Evolutionary conservation across 225 moss, liverwort and hornwort genomes (phyloP).

Genomic region (Marchantia polymorpha): DNA sequence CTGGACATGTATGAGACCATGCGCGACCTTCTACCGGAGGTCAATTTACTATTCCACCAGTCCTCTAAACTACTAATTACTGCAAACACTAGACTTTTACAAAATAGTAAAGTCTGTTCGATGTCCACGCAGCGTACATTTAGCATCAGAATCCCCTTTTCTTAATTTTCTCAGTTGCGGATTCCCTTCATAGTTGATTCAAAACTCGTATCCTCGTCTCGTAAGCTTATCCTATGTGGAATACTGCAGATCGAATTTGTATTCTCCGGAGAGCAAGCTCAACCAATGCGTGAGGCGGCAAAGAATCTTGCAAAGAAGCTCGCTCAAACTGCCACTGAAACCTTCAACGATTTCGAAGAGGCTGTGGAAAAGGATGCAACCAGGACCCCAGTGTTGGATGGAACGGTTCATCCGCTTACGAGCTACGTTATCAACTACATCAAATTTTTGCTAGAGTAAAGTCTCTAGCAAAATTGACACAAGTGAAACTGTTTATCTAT

Average conservation of each 20-base stretch:
- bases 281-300: conserved; percentile 56
- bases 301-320: conserved; percentile 56
- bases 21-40: conserved; percentile 74
- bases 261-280: conserved; percentile 63
- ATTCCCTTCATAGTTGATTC: neutral
- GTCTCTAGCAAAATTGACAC: conserved; percentile 14
- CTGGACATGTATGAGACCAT: conserved; percentile 88
- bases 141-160: neutral
- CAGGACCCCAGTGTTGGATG: conserved; percentile 77
- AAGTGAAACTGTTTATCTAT: neutral
- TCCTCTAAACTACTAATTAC: neutral
- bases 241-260: conserved; percentile 57
- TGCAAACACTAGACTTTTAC: neutral
- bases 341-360: conserved; percentile 75
- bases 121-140: neutral
- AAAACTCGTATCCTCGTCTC: neutral
- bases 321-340: conserved; percentile 63
- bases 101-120: neutral
- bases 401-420: conserved; percentile 81
- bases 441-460: conserved; percentile 82
- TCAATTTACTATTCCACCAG: conserved; percentile 22
- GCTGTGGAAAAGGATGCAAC: conserved; percentile 79
- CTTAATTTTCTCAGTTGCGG: neutral
- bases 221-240: neutral
- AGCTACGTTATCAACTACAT: conserved; percentile 93